Evolutionary conservation across 352 stramenopile genomes (phyloP).

Genomic region (Phytopythium chamaehyphon): DNA sequence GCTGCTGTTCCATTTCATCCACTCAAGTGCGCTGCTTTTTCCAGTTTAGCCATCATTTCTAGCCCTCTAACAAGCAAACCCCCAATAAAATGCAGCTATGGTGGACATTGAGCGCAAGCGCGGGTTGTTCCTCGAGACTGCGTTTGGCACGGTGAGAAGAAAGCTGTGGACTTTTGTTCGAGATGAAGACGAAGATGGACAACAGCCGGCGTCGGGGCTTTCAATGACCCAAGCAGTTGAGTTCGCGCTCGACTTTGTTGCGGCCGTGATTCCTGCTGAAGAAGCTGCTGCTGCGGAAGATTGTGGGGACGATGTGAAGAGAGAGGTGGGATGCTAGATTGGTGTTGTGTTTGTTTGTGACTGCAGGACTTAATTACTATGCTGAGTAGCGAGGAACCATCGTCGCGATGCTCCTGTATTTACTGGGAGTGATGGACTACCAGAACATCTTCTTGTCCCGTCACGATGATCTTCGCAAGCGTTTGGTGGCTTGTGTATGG

Average conservation of each 20-base stretch:
- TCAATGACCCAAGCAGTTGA: slow-evolving; percentile 11
- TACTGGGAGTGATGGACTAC: slow-evolving; percentile 21
- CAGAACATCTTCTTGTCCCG: neutral
- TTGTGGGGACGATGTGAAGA: slow-evolving; percentile 6
- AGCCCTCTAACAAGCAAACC: no score
- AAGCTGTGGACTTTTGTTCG: slow-evolving; percentile 12
- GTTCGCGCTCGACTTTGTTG: slow-evolving; percentile 23
- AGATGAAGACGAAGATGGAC: slow-evolving; percentile 4
- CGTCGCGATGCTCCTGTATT: slow-evolving; percentile 31
- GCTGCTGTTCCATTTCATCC: no score
- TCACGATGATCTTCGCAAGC: slow-evolving; percentile 5
- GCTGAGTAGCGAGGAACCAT: slow-evolving; percentile 18
- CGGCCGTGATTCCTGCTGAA: slow-evolving; percentile 21
- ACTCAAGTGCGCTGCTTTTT: no score
- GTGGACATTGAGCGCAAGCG: slow-evolving; percentile 52
- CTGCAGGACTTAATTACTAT: neutral
- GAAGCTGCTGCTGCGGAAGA: slow-evolving; percentile 11
- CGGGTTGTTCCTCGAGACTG: slow-evolving; percentile 66
- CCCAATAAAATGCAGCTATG: slow-evolving; percentile 28
- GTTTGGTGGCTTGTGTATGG: slow-evolving; percentile 24
- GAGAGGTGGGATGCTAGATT: neutral
- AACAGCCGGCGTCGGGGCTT: slow-evolving; percentile 2
- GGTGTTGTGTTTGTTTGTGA: no score
- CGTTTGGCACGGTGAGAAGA: slow-evolving; percentile 44
- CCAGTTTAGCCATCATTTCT: no score